Conservation (phyloP, 2,329 filamentous ascomycete species). For the Phoma sp. region DNA sequence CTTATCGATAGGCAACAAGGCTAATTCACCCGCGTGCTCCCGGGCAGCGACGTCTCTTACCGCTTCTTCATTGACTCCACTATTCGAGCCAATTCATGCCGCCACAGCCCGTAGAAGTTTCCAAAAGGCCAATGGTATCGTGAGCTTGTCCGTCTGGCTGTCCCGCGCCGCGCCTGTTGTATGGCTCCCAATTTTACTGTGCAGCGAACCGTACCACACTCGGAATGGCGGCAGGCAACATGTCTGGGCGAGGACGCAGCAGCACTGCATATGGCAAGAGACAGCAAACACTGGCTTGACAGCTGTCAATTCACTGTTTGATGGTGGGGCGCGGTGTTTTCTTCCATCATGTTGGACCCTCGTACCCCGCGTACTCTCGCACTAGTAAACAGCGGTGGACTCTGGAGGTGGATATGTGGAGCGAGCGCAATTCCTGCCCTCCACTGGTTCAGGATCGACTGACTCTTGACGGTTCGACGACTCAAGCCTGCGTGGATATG, state of each 20-base stretch:
- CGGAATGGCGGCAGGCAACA: constrained; percentile 23
- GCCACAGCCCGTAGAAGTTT: constrained; percentile 22
- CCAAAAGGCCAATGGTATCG: constrained; percentile 31
- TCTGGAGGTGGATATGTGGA: constrained; percentile 1
- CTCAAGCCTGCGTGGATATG: background rate
- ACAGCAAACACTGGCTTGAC: constrained; percentile 5
- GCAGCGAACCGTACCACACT: constrained; percentile 28
- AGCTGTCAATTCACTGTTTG: constrained; percentile 18
- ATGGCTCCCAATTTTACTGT: constrained; percentile 29
- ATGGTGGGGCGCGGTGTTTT: constrained; percentile 8
- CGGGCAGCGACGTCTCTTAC: constrained; percentile 36
- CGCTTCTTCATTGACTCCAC: constrained; percentile 39
- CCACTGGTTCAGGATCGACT: constrained; percentile 4
- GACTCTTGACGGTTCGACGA: background rate
- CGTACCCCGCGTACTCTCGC: constrained; percentile 13
- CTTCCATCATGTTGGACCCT: constrained; percentile 2
- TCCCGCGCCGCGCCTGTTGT: constrained; percentile 27
- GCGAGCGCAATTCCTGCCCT: background rate
- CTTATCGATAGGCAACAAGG: constrained; percentile 25
- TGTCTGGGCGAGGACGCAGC: constrained; percentile 14
- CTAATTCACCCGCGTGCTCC: constrained; percentile 34
- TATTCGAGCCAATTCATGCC: constrained; percentile 30
- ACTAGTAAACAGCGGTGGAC: constrained; percentile 8
- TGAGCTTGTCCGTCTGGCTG: constrained; percentile 7
- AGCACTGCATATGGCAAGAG: constrained; percentile 8